Evolutionary conservation across 2,329 filamentous ascomycete genomes (phyloP).

Genomic region (Pseudocercospora eumusae): DNA sequence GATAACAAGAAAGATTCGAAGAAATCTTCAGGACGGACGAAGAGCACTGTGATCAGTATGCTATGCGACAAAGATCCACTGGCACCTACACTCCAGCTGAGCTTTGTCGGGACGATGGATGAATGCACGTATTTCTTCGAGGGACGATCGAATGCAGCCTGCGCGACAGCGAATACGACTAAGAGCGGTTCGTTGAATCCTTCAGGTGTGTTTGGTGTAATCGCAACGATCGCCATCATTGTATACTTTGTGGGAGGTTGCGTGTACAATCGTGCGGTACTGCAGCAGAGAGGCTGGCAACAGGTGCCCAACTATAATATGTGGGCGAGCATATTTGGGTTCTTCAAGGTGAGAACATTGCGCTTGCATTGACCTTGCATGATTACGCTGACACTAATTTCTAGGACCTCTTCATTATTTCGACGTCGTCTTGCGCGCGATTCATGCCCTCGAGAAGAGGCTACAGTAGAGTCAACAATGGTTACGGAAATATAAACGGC

Average conservation of each 20-base stretch:
- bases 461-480: conserved; percentile 63
- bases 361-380: background rate
- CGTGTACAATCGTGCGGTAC: conserved; percentile 92
- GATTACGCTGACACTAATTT: background rate
- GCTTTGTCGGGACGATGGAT: conserved; percentile 80
- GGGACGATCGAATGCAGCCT: conserved; percentile 80
- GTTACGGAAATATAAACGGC: conserved; percentile 53
- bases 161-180: conserved; percentile 65
- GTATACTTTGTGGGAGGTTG: conserved; percentile 92
- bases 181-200: conserved; percentile 61
- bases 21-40: conserved; percentile 62
- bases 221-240: conserved; percentile 71
- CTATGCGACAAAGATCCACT: conserved; percentile 84
- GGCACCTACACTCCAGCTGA: conserved; percentile 66
- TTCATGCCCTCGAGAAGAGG: conserved; percentile 65
- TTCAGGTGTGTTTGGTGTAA: conserved; percentile 83
- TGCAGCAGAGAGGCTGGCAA: conserved; percentile 91
- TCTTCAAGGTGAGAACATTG: conserved; percentile 66
- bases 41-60: conserved; percentile 86
- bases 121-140: conserved; percentile 97
- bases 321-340: conserved; percentile 84
- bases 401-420: conserved; percentile 64
- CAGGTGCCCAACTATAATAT: conserved; percentile 92
- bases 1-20: conserved; percentile 31
- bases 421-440: conserved; percentile 68